phyloP scores from a whole-genome alignment of 192 early-diverging fungal genomes.

The Mortierella claussenii region DNA sequence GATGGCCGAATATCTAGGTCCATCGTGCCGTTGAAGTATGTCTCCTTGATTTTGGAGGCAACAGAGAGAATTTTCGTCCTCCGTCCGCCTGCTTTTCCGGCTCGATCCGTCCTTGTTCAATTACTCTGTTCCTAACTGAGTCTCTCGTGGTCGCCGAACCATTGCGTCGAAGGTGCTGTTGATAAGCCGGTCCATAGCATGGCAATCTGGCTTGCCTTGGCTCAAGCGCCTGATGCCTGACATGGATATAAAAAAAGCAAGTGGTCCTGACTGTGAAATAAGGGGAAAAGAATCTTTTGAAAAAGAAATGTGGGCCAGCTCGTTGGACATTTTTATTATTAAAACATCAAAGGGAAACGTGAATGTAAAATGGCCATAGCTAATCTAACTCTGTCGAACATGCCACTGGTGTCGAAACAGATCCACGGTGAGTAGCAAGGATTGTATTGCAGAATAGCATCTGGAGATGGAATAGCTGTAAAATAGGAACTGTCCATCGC shows the following conservation, averaged over 20 bases:
- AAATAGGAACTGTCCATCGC: background rate
- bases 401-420: background rate
- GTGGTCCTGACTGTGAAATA: too few relatives aligned
- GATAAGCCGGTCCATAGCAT: background rate
- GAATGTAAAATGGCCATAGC: too few relatives aligned
- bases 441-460: background rate
- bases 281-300: too few relatives aligned
- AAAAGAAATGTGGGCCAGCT: too few relatives aligned
- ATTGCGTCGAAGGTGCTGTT: background rate
- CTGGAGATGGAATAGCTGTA: slow-evolving; percentile 3
- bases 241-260: background rate
- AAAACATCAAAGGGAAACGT: too few relatives aligned
- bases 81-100: background rate
- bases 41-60: background rate
- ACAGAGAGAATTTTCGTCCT: background rate
- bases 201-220: background rate
- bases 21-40: background rate
- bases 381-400: too few relatives aligned
- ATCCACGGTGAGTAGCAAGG: background rate
- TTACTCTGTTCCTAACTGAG: background rate
- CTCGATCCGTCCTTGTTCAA: background rate
- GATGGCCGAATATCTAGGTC: slow-evolving; percentile 1
- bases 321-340: too few relatives aligned
- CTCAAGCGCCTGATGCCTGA: background rate
- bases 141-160: background rate